These are phyloP conservation scores for Thuidium tamariscinum DNA, from an alignment of 225 moss, liverwort and hornwort genomes.

Conservation along the genomic window DNA sequence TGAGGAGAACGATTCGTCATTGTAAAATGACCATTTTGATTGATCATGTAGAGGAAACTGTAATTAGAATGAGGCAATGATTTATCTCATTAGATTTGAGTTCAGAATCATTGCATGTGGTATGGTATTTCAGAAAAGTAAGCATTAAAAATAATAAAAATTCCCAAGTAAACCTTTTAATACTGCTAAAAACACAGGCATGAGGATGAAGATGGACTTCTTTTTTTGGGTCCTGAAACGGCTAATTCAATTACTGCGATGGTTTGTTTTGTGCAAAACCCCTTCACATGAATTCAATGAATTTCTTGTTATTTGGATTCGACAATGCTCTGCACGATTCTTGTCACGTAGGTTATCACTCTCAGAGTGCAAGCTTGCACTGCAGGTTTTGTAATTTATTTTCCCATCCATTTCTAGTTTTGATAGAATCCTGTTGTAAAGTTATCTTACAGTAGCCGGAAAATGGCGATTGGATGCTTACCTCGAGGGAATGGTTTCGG, in stretches of 20 bases:
- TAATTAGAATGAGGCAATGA: not conserved
- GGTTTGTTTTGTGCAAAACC: not conserved
- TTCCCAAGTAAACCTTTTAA: too few relatives aligned
- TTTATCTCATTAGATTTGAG: not conserved
- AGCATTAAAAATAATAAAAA: too few relatives aligned
- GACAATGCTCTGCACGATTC: not conserved
- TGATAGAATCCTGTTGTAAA: not conserved
- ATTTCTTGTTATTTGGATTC: too few relatives aligned
- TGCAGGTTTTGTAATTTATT: not conserved
- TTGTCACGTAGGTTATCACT: not conserved
- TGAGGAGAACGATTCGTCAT: not conserved
- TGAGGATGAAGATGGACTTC: not conserved
- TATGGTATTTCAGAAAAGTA: not conserved
- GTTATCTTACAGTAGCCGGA: not conserved
- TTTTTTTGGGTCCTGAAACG: not conserved
- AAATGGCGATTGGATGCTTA: not conserved
- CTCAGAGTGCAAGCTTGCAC: not conserved
- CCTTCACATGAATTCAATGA: not conserved
- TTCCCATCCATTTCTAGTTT: not conserved
- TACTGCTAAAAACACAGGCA: not conserved
- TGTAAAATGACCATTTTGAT: not conserved
- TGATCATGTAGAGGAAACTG: not conserved
- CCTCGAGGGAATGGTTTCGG: conserved; percentile 33
- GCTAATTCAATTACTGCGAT: not conserved
- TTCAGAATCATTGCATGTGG: not conserved